Base-by-base conservation (phyloP, 1,139 yeast species). In the Yueomyces sp. region DNA sequence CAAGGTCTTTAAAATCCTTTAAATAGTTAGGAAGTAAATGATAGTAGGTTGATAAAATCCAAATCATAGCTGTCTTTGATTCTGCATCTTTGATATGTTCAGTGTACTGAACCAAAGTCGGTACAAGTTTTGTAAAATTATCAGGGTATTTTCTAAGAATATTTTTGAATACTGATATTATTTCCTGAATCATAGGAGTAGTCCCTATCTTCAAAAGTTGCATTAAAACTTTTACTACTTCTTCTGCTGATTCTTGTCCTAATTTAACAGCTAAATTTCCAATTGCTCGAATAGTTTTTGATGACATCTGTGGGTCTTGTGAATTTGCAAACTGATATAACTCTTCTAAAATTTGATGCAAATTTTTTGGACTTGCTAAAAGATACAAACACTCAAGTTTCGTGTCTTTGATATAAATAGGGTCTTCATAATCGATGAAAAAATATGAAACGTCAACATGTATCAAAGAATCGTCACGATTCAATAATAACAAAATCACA, bases 221-320 rank as follows among this genome's bases (percentile, higher is more conserved):
- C 41, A 76, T 55, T 4, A 87, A 62, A 1, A 77, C 75, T 12
- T 73, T 73, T 4, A 83, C 81, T 59, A 95, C 84, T 36, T 70
- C 68, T 7, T 70, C 66, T 0, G 91, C 78, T 1, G 77, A 67
- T 1, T 73, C 68, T 41, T 66, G 74, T 42, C 70, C 78, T 28
- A 86, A 65, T 54, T 85, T 86, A 32, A 87, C 78, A 0, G 96
- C 95, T 36, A 91, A 66, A 53, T 86, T 84, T 2, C 96, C 96
- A 50, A 91, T 79, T 0, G 96, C 95, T 45, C 95, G 67, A 2
- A 89, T 80, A 0, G 96, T 86, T 54, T 86, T 85, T 43, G 94
- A 68, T 1, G 93, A 85, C 78, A 85, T 83, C 44, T 84, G 81
- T 7, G 81, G 75, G 58, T 86, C 95, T 32, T 85, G 81, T 52